Conservation (phyloP, 257 asterid species). For the Striga asiatica region DNA sequence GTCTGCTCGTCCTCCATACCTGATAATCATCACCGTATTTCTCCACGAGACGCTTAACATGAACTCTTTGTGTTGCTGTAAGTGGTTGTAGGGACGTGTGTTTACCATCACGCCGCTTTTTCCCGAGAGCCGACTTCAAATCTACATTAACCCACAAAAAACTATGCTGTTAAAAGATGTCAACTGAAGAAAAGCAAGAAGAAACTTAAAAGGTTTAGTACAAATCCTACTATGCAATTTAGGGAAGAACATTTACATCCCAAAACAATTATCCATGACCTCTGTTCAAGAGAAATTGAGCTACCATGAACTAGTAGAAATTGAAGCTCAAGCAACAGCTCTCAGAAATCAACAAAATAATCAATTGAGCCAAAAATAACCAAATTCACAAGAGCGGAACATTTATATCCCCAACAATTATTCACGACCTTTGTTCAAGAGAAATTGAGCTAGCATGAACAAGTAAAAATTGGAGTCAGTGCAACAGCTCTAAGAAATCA, state of each 20-base stretch:
- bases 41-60: conserved; percentile 58
- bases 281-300: no score
- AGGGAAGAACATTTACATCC: no score
- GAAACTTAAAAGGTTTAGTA: background rate
- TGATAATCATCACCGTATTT: conserved; percentile 74
- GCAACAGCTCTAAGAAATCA: no score
- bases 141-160: conserved; percentile 29
- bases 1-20: conserved; percentile 23
- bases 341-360: background rate
- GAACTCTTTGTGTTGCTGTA: conserved; percentile 57
- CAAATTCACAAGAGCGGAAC: no score
- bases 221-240: no score
- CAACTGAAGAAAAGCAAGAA: background rate
- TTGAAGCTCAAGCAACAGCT: no score
- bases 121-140: conserved; percentile 80
- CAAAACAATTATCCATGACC: no score
- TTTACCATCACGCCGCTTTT: conserved; percentile 70
- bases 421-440: no score
- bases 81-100: conserved; percentile 60
- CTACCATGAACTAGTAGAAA: no score
- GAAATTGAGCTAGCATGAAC: no score
- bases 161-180: background rate
- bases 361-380: background rate
- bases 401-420: no score
- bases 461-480: no score